Evolutionary conservation across 768 basidiomycete genomes (phyloP).

Genomic region (Lentinula edodes): DNA sequence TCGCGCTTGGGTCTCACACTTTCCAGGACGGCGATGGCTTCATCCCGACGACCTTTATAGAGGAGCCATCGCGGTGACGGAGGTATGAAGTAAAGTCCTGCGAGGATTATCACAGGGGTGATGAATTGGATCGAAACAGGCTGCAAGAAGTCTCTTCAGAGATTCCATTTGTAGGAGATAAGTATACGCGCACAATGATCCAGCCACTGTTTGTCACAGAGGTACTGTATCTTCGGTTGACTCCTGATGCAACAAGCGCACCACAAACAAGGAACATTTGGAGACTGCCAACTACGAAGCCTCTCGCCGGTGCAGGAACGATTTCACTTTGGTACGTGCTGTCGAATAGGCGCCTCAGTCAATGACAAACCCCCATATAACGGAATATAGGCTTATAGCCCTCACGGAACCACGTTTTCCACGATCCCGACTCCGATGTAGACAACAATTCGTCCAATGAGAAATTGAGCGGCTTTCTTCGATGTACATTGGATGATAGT

Average conservation of each 20-base stretch:
- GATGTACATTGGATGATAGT: slow-evolving; percentile 2
- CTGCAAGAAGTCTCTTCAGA: neutral
- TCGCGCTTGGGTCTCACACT: slow-evolving; percentile 3
- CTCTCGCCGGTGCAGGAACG: neutral
- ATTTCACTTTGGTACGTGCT: slow-evolving; percentile 7
- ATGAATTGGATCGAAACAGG: slow-evolving; percentile 2
- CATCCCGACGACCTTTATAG: slow-evolving; percentile 4
- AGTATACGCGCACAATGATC: slow-evolving; percentile 1
- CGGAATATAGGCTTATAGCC: no score
- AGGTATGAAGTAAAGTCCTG: slow-evolving; percentile 5
- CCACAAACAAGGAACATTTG: slow-evolving; percentile 6
- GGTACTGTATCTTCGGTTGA: slow-evolving; percentile 1
- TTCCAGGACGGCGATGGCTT: slow-evolving; percentile 2
- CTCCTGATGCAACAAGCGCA: slow-evolving; percentile 1
- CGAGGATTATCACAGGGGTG: slow-evolving; percentile 1
- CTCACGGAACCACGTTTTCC: slow-evolving; percentile 5
- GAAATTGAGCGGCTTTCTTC: slow-evolving; percentile 1
- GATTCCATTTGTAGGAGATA: neutral
- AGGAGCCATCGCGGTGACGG: slow-evolving; percentile 6
- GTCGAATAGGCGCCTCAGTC: neutral
- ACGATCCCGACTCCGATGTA: slow-evolving; percentile 6
- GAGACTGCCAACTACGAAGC: slow-evolving; percentile 5
- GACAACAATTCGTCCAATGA: slow-evolving; percentile 2
- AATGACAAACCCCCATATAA: neutral
- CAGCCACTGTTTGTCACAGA: slow-evolving; percentile 1